Base-by-base conservation (phyloP, 2,329 filamentous ascomycete genomes). In the Colletotrichum acutatum region DNA sequence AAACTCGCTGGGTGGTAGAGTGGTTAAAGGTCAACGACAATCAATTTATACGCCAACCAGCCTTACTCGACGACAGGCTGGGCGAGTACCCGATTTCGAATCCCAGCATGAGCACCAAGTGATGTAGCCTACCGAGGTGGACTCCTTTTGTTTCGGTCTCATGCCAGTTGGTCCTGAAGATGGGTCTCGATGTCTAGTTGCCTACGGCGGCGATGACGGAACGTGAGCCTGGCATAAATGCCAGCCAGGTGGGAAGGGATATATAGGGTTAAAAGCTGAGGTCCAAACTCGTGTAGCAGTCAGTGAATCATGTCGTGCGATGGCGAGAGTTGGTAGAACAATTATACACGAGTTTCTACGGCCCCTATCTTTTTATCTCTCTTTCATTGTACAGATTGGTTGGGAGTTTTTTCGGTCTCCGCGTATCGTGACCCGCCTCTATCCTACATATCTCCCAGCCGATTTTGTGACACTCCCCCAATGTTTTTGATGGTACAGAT, bases 311-410 rank as follows among this genome's bases (percentile, higher is more conserved):
- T 19, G 28, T 8, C 42, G 42, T 9, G 19, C 37, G n/a, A 61
- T 61, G 8, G 34, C 57, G 34, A 62, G 57, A n/a, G 4, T 46
- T n/a, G 3, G 65, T 52, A 11, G 30, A 26, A 61, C 28, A 61
- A 71, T 61, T 52, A 71, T 71, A 67, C 63, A 71, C 63, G 54
- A 49, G 28, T 28, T 61, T 60, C 32, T 62, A 62, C 32, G 19
- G 14, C 12, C 53, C 26, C 26, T 56, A 19, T 56, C 9, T 49
- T 49, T 62, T 52, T 26, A 52, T 52, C 60, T 71, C 71, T 52
- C 56, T 42, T 46, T 73, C 71, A 52, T 66, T 71, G 61, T 73
- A 73, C 61, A 73, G 46, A 66, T 71, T 26, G 32, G 52, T 37
- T 56, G 32, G 52, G 34, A 19, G 66, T 66, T 62, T 61, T 59